phyloP scores from a whole-genome alignment of 768 basidiomycete species.

The Podaxis pistillaris region DNA sequence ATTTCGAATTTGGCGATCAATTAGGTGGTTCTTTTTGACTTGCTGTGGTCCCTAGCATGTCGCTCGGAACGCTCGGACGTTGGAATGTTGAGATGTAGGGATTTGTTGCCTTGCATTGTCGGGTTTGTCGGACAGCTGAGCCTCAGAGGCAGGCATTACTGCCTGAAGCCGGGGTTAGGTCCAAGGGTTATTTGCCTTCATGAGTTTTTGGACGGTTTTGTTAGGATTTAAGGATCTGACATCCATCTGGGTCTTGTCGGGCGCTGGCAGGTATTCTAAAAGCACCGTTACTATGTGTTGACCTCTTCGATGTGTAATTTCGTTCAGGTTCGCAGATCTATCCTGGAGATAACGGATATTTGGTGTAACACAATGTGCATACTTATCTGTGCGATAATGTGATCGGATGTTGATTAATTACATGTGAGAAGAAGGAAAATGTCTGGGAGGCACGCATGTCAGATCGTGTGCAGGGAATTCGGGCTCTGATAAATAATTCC shows the following conservation, averaged over 20 bases:
- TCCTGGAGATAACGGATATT: neutral
- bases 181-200: no score
- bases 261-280: no score
- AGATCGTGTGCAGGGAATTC: neutral
- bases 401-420: conserved; percentile 7
- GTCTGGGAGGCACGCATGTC: neutral
- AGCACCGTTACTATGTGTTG: neutral
- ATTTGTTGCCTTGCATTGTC: no score
- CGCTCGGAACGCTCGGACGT: neutral
- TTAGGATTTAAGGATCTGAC: no score
- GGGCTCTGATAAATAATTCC: neutral
- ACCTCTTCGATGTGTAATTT: neutral
- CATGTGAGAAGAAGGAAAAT: neutral
- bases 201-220: no score
- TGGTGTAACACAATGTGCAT: neutral
- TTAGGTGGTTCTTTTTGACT: neutral
- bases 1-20: neutral
- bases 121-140: no score
- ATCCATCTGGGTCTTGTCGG: no score
- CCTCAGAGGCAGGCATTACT: no score
- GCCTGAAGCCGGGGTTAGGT: no score
- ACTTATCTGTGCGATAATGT: neutral
- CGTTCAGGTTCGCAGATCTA: neutral
- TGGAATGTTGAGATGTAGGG: neutral
- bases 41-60: neutral